phyloP scores from a whole-genome alignment of 2,329 filamentous ascomycete species.

The Colletotrichum gigasporum region DNA sequence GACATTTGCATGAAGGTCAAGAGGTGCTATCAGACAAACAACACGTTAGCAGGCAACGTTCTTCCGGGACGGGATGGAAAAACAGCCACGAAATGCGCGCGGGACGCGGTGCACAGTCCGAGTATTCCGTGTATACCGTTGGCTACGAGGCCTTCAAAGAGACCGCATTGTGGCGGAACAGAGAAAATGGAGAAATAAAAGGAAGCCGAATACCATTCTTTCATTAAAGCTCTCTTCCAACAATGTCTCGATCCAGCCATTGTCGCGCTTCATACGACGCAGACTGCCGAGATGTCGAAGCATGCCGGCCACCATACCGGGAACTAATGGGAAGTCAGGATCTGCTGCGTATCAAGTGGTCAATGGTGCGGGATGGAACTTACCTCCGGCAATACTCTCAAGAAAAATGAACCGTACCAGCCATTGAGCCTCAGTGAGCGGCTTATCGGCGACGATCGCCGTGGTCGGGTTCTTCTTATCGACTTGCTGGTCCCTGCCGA shows the following conservation, averaged over 20 bases:
- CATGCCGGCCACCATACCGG: conserved; percentile 97
- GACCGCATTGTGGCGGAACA: too few relatives aligned
- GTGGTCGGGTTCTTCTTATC: conserved; percentile 67
- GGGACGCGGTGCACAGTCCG: too few relatives aligned
- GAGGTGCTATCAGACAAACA: too few relatives aligned
- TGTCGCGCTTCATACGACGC: conserved; percentile 87
- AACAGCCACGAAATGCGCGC: too few relatives aligned
- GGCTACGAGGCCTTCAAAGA: too few relatives aligned
- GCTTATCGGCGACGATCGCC: conserved; percentile 60
- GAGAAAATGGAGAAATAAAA: conserved; percentile 88
- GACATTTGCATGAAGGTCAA: conserved; percentile 93
- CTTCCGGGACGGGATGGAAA: too few relatives aligned
- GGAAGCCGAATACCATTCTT: too few relatives aligned
- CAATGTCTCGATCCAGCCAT: conserved; percentile 95
- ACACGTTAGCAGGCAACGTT: too few relatives aligned
- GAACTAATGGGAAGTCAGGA: conserved; percentile 60
- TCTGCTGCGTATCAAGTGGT: neutral
- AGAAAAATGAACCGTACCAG: conserved; percentile 73
- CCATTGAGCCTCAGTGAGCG: conserved; percentile 89
- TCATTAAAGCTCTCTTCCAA: conserved; percentile 93
- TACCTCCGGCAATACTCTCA: conserved; percentile 83
- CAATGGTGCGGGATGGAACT: neutral
- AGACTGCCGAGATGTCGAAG: conserved; percentile 87
- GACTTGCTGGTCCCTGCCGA: conserved; percentile 75
- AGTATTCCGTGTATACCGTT: too few relatives aligned